Evolutionary conservation across 2,329 filamentous ascomycete species (phyloP), one percentile per base, ranked within the genome.

Genomic region (Penicillium brevicompactum): DNA sequence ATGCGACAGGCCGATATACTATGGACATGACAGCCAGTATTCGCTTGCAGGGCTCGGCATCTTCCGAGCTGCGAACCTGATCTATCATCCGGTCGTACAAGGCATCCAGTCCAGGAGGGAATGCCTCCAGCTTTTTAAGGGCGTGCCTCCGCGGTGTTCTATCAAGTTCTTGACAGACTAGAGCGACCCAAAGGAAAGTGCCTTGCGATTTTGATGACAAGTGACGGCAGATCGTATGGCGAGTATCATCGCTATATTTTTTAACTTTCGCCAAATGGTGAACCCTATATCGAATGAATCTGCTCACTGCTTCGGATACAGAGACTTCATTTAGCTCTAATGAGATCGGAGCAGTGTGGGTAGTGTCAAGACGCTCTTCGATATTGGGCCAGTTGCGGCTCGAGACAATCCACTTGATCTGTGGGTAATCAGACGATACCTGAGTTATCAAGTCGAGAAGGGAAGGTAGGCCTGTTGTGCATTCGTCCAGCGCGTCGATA

Each of bases 401-500:
- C 0, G 76, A 76, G 0, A 78, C 53, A n/a, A 82, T 52, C 73
- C 76, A 80, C 55, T 77, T 82, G 0, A 73, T 61, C 4, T 55
- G 43, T 41, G 64, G 31, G 46, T 53, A 59, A 47, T 32, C 13
- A 1, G 55, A 46, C 8, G 59, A 68, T 0, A 45, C 53, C 32
- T 66, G 49, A 9, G 58, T 47, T 49, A 80, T 70, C 4, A 78
- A 58, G 0, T 71, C 40, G 2, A 81, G 61, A 4, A 81, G 73
- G 31, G 67, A 40, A 1, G 41, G 6, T 14, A 63, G 57, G 38
- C 61, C 69, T 7, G 37, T 42, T 11, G 37, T 53, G 55, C 76
- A 81, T 61, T 82, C 78, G 52, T 83, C 78, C 0, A 82, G 73
- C 1, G 77, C 79, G 61, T 82, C 77, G 41, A 83, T 62, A 9